Evolutionary conservation across 768 basidiomycete genomes (phyloP), one percentile per base, ranked within the genome.

Genomic region (Antrodiella citrinella): DNA sequence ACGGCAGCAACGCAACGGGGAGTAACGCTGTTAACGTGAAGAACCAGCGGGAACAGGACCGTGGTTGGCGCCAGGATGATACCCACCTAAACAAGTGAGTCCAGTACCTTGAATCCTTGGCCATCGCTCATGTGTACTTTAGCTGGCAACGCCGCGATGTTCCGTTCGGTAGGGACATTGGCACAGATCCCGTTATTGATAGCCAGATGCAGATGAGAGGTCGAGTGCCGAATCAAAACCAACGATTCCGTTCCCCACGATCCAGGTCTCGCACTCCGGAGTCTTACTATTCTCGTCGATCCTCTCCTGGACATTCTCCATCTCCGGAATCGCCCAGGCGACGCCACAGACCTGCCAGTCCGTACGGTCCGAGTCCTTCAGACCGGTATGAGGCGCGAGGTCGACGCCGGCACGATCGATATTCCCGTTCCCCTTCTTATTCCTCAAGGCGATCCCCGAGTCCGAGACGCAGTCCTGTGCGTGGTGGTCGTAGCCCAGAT

Each of bases 11-110:
- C 21, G 21, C 41, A 9, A 43, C 41, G 5, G 41, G 41, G 15
- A 43, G 21, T 18, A 43, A 43, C 18, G 30, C 30, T 15, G 30
- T 35, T 35, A n/a, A n/a, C n/a, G n/a, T n/a, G n/a, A 35, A 35
- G 30, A 35, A 35, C 30, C 30, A 35, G 15, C 41, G 21, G 21
- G 64, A 70, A 42, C 68, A 64, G 49, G 67, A 68, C 50, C 71
- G 69, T 21, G 71, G 69, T 55, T 74, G 74, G 55, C 68, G 72
- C 48, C 67, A 65, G 21, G 82, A 87, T 41, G 84, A 88, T 49
- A 73, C 76, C n/a, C 76, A 74, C 58, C 64, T 82, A 47, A 90
- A 89, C 66, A 90, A 89, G 88, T 91, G 65, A 44, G 82, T 66
- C 11, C 30, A 15, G 7, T 44, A 19, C 47, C 26, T 51, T 51